These are phyloP conservation scores for Epichloe coenophiala DNA, from an alignment of 2,329 filamentous ascomycete species.

Conservation along the genomic window DNA sequence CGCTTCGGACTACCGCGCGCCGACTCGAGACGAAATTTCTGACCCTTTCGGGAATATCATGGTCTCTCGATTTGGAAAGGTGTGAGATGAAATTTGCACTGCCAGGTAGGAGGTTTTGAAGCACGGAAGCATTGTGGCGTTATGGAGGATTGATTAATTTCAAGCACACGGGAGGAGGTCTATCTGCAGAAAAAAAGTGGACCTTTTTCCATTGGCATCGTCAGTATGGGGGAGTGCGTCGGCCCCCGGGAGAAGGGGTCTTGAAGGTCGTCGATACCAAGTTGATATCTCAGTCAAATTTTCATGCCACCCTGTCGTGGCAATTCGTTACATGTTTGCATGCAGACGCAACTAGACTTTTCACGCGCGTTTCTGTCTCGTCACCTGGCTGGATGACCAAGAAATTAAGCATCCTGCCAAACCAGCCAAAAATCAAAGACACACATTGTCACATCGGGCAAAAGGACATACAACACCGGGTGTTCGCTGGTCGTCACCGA, in stretches of 20 bases:
- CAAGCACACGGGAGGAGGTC: neutral
- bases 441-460: neutral
- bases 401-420: neutral
- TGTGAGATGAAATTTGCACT: neutral
- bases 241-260: neutral
- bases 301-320: neutral
- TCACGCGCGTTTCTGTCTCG: no score
- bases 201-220: neutral
- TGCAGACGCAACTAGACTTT: no score
- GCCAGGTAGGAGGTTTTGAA: constrained; percentile 11
- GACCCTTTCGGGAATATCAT: constrained; percentile 43
- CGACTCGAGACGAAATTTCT: constrained; percentile 36
- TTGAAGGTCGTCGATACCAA: neutral
- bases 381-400: no score
- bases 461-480: neutral
- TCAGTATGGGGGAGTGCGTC: neutral
- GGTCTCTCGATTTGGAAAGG: constrained; percentile 23
- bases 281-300: neutral
- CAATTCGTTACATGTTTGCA: neutral
- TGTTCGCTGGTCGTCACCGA: constrained; percentile 5
- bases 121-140: constrained; percentile 20
- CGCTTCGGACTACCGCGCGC: constrained; percentile 23
- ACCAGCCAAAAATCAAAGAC: neutral
- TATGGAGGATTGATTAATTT: constrained; percentile 6
- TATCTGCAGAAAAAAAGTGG: neutral